These are phyloP conservation scores for Suillus luteus DNA, from an alignment of 768 basidiomycete species.

Conservation along the genomic window DNA sequence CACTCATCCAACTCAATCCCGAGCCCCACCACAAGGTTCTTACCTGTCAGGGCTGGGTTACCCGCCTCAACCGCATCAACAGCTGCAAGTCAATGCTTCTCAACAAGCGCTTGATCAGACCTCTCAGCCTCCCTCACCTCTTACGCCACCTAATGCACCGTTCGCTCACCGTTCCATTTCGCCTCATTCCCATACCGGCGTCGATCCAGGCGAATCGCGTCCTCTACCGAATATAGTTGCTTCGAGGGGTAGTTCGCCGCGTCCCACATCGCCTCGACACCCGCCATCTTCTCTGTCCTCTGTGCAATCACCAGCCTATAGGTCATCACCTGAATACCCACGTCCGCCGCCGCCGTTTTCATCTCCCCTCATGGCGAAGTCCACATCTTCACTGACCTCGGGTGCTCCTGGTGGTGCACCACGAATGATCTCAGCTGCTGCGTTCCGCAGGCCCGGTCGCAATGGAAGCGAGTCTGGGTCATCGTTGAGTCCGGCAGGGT, in stretches of 20 bases:
- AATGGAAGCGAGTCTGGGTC: slow-evolving; percentile 18
- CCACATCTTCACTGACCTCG: slow-evolving; percentile 35
- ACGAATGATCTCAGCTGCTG: slow-evolving; percentile 74
- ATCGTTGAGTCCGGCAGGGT: slow-evolving; percentile 17
- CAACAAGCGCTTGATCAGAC: slow-evolving; percentile 13
- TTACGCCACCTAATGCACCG: slow-evolving; percentile 41
- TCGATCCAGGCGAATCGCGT: slow-evolving; percentile 11
- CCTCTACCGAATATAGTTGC: slow-evolving; percentile 6
- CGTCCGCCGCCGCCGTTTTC: slow-evolving; percentile 37
- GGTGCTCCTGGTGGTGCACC: slow-evolving; percentile 35
- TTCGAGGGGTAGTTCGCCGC: slow-evolving; percentile 15
- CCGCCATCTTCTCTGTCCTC: slow-evolving; percentile 5
- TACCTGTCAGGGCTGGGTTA: neutral
- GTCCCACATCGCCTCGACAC: slow-evolving; percentile 16
- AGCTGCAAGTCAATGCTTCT: slow-evolving; percentile 15
- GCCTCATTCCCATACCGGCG: slow-evolving; percentile 35
- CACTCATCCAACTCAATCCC: slow-evolving; percentile 20
- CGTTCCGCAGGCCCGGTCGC: slow-evolving; percentile 59
- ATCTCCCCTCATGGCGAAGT: slow-evolving; percentile 32
- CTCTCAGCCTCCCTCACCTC: slow-evolving; percentile 29
- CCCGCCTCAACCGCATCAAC: slow-evolving; percentile 8
- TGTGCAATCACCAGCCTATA: slow-evolving; percentile 23
- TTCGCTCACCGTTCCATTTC: slow-evolving; percentile 43
- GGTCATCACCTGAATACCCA: slow-evolving; percentile 52
- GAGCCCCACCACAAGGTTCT: slow-evolving; percentile 12